Conservation (phyloP, 805 yeast genomes). For the Metschnikowia koreensis region DNA sequence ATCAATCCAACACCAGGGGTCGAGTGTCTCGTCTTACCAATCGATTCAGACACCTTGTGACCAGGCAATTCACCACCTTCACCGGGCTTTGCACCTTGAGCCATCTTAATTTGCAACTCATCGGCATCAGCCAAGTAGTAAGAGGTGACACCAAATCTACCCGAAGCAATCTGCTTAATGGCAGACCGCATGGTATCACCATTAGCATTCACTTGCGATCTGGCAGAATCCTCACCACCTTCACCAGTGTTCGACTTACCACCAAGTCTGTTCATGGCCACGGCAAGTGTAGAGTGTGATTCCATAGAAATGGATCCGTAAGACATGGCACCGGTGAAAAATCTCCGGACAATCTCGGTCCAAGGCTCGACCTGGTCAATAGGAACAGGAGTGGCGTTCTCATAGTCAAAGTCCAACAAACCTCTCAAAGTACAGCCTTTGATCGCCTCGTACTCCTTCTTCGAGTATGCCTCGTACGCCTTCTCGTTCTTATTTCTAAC, state of each 20-base stretch:
- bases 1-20: slow-evolving; percentile 96
- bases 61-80: slow-evolving; percentile 99
- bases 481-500: slow-evolving; percentile 93
- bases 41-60: slow-evolving; percentile 80
- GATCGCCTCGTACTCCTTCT: slow-evolving; percentile 88
- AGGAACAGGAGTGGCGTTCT: slow-evolving; percentile 71
- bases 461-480: slow-evolving; percentile 87
- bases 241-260: slow-evolving; percentile 99
- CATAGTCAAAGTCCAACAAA: slow-evolving; percentile 84
- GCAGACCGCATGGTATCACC: slow-evolving; percentile 99
- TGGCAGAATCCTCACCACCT: slow-evolving; percentile 97
- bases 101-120: slow-evolving; percentile 97
- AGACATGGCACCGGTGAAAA: slow-evolving; percentile 99
- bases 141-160: slow-evolving; percentile 97
- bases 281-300: slow-evolving; percentile 95
- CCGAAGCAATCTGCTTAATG: slow-evolving; percentile 96
- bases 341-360: slow-evolving; percentile 97
- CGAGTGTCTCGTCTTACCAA: slow-evolving; percentile 94
- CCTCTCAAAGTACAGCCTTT: slow-evolving; percentile 93
- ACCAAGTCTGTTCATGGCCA: slow-evolving; percentile 97
- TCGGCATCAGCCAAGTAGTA: slow-evolving; percentile 93
- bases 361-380: slow-evolving; percentile 98
- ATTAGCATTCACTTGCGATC: slow-evolving; percentile 72
- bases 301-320: slow-evolving; percentile 99
- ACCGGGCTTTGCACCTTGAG: slow-evolving; percentile 99